Percentiles rank a stretch among this genome's conserved stretches.
Conservation (phyloP, 1,284 basidiomycete genomes). For the Moesziomyces aphidis region DNA sequence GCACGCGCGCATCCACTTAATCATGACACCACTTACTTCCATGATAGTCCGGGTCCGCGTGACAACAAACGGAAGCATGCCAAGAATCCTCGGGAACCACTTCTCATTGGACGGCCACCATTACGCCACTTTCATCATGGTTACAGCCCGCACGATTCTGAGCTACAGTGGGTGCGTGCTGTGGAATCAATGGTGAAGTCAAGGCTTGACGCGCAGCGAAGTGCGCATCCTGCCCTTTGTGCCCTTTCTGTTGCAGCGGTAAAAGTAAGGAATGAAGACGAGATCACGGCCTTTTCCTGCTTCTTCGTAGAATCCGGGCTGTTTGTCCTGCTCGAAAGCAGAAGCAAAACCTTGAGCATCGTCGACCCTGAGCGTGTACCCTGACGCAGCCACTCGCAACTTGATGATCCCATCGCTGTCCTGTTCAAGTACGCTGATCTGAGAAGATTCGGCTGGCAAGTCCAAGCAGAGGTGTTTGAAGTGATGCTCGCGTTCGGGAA, state of each 20-base stretch:
- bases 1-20: too few species aligned
- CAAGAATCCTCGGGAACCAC: too few species aligned
- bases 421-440: not conserved
- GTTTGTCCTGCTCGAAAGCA: slow-evolving; percentile 16
- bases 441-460: not conserved
- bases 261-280: slow-evolving; percentile 23
- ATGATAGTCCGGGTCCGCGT: too few species aligned
- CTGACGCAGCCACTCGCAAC: slow-evolving; percentile 4
- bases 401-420: slow-evolving; percentile 7
- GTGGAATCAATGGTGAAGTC: not conserved
- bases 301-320: slow-evolving; percentile 12
- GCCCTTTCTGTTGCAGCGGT: slow-evolving; percentile 16
- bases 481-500: slow-evolving; percentile 26
- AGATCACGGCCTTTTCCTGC: slow-evolving; percentile 15
- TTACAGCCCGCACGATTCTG: too few species aligned
- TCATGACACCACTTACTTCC: too few species aligned
- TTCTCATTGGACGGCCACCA: too few species aligned
- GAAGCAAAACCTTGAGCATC: slow-evolving; percentile 9
- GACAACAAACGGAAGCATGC: too few species aligned
- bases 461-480: slow-evolving; percentile 29
- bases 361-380: slow-evolving; percentile 15
- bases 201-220: slow-evolving; percentile 12
- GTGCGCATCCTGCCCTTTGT: slow-evolving; percentile 25
- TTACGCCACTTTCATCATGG: too few species aligned
- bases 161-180: too few species aligned